phyloP scores from a whole-genome alignment of 164 flowering plant species.

The Kalanchoe fedtschenkoi region DNA sequence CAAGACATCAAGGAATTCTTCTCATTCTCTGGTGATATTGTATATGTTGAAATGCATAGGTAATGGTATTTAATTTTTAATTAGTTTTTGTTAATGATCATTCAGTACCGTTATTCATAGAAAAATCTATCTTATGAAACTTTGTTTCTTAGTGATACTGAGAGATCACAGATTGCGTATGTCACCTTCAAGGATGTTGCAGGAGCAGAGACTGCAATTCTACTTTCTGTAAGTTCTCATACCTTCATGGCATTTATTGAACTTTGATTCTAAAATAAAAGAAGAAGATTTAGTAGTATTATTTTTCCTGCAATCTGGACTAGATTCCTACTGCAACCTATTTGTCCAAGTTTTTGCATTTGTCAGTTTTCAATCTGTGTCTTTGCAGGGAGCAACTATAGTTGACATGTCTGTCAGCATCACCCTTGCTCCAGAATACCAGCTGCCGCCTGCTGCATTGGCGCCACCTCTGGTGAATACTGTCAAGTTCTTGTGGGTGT shows the following conservation, averaged over 20 bases:
- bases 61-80: conserved; percentile 2
- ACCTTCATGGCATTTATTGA: not conserved
- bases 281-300: not conserved
- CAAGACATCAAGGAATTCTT: conserved; percentile 43
- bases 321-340: not conserved
- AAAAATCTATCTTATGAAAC: not conserved
- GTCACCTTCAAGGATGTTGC: conserved; percentile 55
- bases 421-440: conserved; percentile 57
- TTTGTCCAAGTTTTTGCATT: not conserved
- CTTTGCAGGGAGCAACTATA: conserved; percentile 88
- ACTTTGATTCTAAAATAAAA: no score
- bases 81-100: not conserved
- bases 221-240: conserved; percentile 24
- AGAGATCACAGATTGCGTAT: conserved; percentile 43
- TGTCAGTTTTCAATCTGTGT: not conserved
- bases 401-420: conserved; percentile 68
- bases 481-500: not conserved
- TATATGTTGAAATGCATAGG: conserved; percentile 41
- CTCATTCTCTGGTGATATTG: conserved; percentile 50
- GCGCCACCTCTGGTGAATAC: conserved; percentile 33
- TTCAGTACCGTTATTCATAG: not conserved
- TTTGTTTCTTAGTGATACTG: conserved; percentile 28
- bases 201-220: conserved; percentile 56
- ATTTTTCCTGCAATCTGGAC: not conserved
- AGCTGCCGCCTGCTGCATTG: conserved; percentile 47